Evolutionary conservation across 2,329 filamentous ascomycete species (phyloP).

Genomic region (Colletotrichum chrysophilum): DNA sequence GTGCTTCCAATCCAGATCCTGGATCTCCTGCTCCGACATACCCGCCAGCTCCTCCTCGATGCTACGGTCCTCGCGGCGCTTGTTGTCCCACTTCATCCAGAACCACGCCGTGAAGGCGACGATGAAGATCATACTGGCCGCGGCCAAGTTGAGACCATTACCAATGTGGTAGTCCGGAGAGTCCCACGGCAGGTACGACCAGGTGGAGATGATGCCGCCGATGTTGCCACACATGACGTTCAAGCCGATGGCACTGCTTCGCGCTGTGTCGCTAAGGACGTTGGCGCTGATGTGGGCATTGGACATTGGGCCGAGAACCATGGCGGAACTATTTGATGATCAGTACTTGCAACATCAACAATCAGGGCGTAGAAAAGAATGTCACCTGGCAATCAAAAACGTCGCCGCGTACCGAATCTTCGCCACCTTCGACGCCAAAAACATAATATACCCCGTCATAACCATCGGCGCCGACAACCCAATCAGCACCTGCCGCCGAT

Average conservation of each 20-base stretch:
- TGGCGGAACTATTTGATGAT: constrained; percentile 49
- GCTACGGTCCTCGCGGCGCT: constrained; percentile 57
- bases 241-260: constrained; percentile 68
- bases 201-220: constrained; percentile 71
- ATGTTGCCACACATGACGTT: constrained; percentile 76
- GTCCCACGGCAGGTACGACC: constrained; percentile 69
- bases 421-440: constrained; percentile 59
- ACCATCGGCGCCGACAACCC: constrained; percentile 64
- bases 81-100: constrained; percentile 69
- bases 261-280: constrained; percentile 73
- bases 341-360: neutral
- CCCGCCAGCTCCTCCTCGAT: constrained; percentile 63
- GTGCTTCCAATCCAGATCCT: constrained; percentile 71
- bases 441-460: constrained; percentile 75
- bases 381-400: constrained; percentile 67
- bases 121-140: constrained; percentile 57
- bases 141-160: constrained; percentile 72
- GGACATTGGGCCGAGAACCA: constrained; percentile 66
- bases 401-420: constrained; percentile 71
- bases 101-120: constrained; percentile 49
- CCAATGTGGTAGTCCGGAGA: constrained; percentile 72
- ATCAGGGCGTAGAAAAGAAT: too few relatives aligned
- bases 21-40: constrained; percentile 55
- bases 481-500: constrained; percentile 66
- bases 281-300: constrained; percentile 74